Percentiles rank a stretch among this genome's conserved stretches.
These are phyloP conservation scores for Stemphylium beticola DNA, from an alignment of 2,329 filamentous ascomycete genomes.

Conservation along the genomic window DNA sequence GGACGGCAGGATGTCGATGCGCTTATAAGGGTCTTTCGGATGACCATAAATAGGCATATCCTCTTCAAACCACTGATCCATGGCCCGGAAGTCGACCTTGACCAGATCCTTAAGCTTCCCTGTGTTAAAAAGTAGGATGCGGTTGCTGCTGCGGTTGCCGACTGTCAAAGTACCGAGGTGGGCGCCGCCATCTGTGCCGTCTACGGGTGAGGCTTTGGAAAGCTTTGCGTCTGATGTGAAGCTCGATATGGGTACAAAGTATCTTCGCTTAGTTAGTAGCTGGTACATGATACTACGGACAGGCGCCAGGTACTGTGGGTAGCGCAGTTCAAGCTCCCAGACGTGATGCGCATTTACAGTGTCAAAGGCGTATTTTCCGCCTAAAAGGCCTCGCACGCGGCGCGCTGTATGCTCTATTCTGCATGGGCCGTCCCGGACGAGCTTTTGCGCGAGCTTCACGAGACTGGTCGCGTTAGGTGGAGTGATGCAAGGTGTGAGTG, in stretches of 20 bases:
- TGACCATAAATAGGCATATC: conserved; percentile 66
- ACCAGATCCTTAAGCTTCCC: conserved; percentile 32
- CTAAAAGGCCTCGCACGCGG: conserved; percentile 42
- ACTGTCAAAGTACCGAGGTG: conserved; percentile 31
- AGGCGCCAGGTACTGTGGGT: conserved; percentile 35
- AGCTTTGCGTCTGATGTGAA: conserved; percentile 29
- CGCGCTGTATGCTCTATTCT: conserved; percentile 35
- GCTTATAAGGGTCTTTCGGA: conserved; percentile 71
- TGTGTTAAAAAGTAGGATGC: conserved; percentile 38
- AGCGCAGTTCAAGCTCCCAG: conserved; percentile 46
- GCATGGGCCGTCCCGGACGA: conserved; percentile 49
- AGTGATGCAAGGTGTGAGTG: neutral
- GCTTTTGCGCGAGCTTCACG: conserved; percentile 49
- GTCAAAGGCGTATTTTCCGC: conserved; percentile 43
- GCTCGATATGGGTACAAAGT: conserved; percentile 35
- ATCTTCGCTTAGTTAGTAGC: conserved; percentile 21
- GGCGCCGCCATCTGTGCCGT: conserved; percentile 26
- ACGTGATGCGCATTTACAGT: conserved; percentile 43
- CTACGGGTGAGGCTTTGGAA: conserved; percentile 14
- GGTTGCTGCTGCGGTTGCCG: conserved; percentile 24
- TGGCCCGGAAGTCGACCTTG: conserved; percentile 38
- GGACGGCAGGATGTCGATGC: conserved; percentile 66
- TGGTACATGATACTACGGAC: neutral
- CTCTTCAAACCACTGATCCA: conserved; percentile 63
- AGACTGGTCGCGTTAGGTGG: conserved; percentile 40